A percentile compares a stretch with the other conserved stretches of the same genome.
Evolutionary conservation across 805 yeast genomes (phyloP).

Genomic region (Cyberlindnera galapagoensis): DNA sequence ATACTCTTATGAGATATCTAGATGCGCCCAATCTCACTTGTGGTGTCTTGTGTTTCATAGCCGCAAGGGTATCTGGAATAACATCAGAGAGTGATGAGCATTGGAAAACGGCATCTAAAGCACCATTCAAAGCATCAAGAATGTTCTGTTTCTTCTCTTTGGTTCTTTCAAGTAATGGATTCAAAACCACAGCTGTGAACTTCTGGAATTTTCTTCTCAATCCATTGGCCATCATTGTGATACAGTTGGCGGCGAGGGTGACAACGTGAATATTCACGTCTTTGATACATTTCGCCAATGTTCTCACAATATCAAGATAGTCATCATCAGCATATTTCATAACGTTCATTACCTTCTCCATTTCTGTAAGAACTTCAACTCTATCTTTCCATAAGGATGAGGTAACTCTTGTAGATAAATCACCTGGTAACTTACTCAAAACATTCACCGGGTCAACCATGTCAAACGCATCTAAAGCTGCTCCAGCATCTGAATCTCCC

Average conservation of each 20-base stretch:
- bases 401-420: slow-evolving; percentile 45
- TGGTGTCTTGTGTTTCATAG: slow-evolving; percentile 74
- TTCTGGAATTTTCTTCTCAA: slow-evolving; percentile 49
- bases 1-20: slow-evolving; percentile 55
- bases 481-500: slow-evolving; percentile 23
- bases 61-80: slow-evolving; percentile 51
- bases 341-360: slow-evolving; percentile 41
- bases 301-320: slow-evolving; percentile 54
- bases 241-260: slow-evolving; percentile 64
- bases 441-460: slow-evolving; percentile 66
- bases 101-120: slow-evolving; percentile 58
- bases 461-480: slow-evolving; percentile 58
- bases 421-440: slow-evolving; percentile 56
- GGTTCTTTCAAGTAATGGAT: slow-evolving; percentile 69
- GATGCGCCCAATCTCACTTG: slow-evolving; percentile 71
- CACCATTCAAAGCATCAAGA: slow-evolving; percentile 58
- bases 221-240: slow-evolving; percentile 59
- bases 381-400: slow-evolving; percentile 89
- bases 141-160: slow-evolving; percentile 85
- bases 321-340: slow-evolving; percentile 57
- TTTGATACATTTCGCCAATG: slow-evolving; percentile 65
- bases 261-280: slow-evolving; percentile 91
- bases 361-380: slow-evolving; percentile 72
- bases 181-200: slow-evolving; percentile 46
- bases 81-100: slow-evolving; percentile 46